Conservation (phyloP, 768 basidiomycete genomes). For the Lactifluus pinguis region DNA sequence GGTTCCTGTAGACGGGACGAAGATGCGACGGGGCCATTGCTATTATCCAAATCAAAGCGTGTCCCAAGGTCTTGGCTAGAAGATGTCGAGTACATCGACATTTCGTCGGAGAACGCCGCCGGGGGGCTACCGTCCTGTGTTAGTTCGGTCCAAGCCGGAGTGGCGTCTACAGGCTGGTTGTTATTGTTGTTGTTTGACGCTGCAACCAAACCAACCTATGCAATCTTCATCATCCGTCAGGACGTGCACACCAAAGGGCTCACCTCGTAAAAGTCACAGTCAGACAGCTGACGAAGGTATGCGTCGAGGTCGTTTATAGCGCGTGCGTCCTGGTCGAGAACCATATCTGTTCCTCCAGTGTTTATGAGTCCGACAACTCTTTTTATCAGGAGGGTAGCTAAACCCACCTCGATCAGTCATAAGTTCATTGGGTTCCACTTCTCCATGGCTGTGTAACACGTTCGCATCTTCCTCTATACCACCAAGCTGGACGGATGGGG, state of each 20-base stretch:
- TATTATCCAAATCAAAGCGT: background rate
- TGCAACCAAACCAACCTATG: background rate
- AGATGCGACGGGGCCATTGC: background rate
- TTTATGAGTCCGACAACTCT: too few species aligned
- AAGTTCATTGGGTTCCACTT: conserved; percentile 4
- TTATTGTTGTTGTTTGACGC: background rate
- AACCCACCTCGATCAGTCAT: conserved; percentile 6
- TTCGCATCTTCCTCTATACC: background rate
- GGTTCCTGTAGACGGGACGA: background rate
- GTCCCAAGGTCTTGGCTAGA: background rate
- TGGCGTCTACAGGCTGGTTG: background rate
- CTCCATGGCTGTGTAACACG: background rate
- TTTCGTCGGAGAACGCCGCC: background rate
- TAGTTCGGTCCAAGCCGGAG: background rate
- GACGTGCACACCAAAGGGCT: background rate
- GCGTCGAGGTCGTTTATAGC: background rate
- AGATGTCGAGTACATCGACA: background rate
- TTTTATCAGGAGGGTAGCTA: too few species aligned
- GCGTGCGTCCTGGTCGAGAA: too few species aligned
- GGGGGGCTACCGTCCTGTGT: background rate
- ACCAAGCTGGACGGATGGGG: background rate
- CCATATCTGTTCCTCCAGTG: too few species aligned
- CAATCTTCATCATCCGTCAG: background rate
- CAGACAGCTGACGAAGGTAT: background rate
- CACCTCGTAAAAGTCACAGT: background rate